Base-by-base conservation (phyloP, 805 yeast species). In the Starmerella asiatica region DNA sequence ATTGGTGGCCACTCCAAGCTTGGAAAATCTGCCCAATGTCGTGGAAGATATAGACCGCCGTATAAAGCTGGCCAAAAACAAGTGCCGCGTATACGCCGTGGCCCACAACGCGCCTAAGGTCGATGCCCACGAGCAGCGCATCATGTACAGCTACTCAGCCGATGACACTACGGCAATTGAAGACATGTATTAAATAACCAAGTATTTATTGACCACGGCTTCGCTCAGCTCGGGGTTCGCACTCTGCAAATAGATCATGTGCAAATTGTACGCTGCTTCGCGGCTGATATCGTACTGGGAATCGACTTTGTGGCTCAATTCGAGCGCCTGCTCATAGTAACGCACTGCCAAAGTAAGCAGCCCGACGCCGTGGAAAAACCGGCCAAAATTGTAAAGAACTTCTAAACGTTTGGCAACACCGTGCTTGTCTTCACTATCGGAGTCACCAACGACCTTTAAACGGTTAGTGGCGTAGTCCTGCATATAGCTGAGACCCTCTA, bases 191-290 rank as follows among this genome's bases (percentile, higher is more conserved):
- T 38, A 26, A 36, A 76, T 58, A 20, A 66, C 70, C 35, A 88
- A 62, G 57, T 80, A 78, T 54, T 68, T 61, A 38, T 77, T 79
- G 61, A 83, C 75, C 17, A 86, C 56, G 29, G 62, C 59, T 40
- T 72, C 67, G 0, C 94, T 86, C 32, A 77, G 62, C 39, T 60
- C 61, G 11, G 73, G 61, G 54, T 86, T 86, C 4, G 93, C 93
- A 54, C 77, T 77, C 47, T 70, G 64, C 42, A 75, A 75, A 58
- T 83, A 88, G 19, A 88, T 79, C 51, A 78, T 65, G 24, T 76
- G 68, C 49, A 85, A 61, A 54, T 88, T 88, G 54, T 86, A 84
- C 1, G 96, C 96, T 0, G 95, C 81, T 47, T 83, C 94, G 48
- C 63, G 61, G 57, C 69, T 74, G 44, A 86, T 54, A 55, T 78